These are phyloP conservation scores for Peziza echinospora DNA, from an alignment of 495 filamentous ascomycete species.

Conservation along the genomic window DNA sequence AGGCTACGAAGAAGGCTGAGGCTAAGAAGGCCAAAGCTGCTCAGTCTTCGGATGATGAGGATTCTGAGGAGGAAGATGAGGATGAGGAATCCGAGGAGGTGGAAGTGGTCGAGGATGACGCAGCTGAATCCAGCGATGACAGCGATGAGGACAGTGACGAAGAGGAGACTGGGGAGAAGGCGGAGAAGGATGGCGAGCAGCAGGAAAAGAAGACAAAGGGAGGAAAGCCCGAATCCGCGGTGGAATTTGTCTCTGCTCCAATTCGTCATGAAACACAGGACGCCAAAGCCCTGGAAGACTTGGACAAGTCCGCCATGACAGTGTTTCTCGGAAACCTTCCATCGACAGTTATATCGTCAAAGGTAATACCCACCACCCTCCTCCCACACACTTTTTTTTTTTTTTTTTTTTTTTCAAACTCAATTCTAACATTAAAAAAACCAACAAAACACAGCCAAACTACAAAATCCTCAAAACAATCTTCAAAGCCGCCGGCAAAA, in stretches of 20 bases:
- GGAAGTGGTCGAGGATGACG: conserved; percentile 1
- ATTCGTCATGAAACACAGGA: conserved; percentile 34
- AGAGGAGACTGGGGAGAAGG: conserved; percentile 6
- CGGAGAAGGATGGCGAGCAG: background rate
- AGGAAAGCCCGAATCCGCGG: conserved; percentile 13
- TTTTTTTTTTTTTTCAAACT: conserved; percentile 22
- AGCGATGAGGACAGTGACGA: conserved; percentile 7
- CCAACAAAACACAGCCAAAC: conserved; percentile 3
- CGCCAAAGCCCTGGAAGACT: conserved; percentile 28
- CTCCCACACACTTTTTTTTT: too few relatives aligned
- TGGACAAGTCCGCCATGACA: conserved; percentile 74
- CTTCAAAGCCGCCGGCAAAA: conserved; percentile 35
- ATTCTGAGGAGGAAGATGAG: conserved; percentile 15
- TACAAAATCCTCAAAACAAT: conserved; percentile 26
- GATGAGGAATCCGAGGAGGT: conserved; percentile 20
- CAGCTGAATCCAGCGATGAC: conserved; percentile 3
- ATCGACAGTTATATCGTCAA: conserved; percentile 55
- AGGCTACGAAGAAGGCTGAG: conserved; percentile 23
- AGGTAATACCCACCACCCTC: conserved; percentile 39
- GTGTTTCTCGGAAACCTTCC: conserved; percentile 89
- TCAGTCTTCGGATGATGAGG: conserved; percentile 17
- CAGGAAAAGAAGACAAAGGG: conserved; percentile 1
- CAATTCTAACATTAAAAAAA: conserved; percentile 2
- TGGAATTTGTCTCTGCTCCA: conserved; percentile 1
- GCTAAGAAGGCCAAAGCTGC: conserved; percentile 15